These are phyloP conservation scores for Carex arenaria DNA, from an alignment of 202 grass and related monocot species.

Conservation along the genomic window DNA sequence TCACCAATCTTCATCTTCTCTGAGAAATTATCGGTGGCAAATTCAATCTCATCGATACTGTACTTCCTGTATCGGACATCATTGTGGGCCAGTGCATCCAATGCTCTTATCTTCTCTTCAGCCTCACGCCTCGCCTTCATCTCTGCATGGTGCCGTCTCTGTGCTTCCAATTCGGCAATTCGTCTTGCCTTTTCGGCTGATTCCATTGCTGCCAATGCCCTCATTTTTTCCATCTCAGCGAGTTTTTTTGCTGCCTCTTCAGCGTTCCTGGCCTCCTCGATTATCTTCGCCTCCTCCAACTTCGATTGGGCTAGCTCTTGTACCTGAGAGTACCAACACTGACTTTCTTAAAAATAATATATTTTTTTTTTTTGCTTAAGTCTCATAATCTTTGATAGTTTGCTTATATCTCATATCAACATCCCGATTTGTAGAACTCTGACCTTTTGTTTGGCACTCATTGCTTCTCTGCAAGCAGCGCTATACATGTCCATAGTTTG, in stretches of 20 bases:
- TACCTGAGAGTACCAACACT: slow-evolving; percentile 22
- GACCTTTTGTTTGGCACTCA: slow-evolving; percentile 66
- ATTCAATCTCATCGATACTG: slow-evolving; percentile 80
- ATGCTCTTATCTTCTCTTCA: slow-evolving; percentile 69
- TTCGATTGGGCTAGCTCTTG: slow-evolving; percentile 69
- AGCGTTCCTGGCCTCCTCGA: slow-evolving; percentile 56
- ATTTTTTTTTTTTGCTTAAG: neutral
- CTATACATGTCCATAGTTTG: slow-evolving; percentile 99
- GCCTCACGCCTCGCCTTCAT: slow-evolving; percentile 61
- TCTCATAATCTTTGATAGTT: neutral
- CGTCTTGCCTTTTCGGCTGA: slow-evolving; percentile 72
- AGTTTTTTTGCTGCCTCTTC: slow-evolving; percentile 65
- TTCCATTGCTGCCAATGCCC: slow-evolving; percentile 68
- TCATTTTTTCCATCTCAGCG: slow-evolving; percentile 78
- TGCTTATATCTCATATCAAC: neutral
- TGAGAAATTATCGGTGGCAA: slow-evolving; percentile 71
- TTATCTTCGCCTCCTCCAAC: slow-evolving; percentile 56
- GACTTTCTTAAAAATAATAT: neutral
- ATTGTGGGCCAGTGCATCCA: slow-evolving; percentile 49
- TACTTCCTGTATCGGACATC: slow-evolving; percentile 78
- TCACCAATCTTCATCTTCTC: slow-evolving; percentile 83
- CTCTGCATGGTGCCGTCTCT: slow-evolving; percentile 69
- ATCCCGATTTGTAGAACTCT: neutral
- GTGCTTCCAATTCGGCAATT: slow-evolving; percentile 69
- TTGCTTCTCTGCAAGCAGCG: slow-evolving; percentile 82